phyloP scores from a whole-genome alignment of 2,329 filamentous ascomycete genomes.

The Cytospora piceicola region DNA sequence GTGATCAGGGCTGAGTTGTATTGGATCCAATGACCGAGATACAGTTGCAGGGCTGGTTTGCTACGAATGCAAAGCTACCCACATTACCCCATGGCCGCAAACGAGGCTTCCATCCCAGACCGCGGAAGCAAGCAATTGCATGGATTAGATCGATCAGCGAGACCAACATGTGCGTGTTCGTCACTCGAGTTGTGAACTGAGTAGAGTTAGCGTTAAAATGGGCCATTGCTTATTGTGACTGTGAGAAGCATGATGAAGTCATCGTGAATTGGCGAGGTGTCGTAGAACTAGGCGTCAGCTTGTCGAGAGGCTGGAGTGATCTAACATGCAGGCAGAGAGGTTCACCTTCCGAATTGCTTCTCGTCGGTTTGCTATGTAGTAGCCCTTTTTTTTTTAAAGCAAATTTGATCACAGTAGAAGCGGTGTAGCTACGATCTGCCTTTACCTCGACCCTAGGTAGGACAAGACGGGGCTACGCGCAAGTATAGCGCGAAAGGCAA shows the following conservation, averaged over 20 bases:
- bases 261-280: slow-evolving; percentile 6
- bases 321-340: neutral
- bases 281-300: neutral
- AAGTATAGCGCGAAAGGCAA: slow-evolving; percentile 6
- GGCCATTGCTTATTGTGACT: neutral
- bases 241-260: slow-evolving; percentile 5
- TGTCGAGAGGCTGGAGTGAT: neutral
- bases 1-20: slow-evolving; percentile 11
- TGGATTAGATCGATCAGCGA: neutral
- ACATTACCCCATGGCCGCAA: neutral
- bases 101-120: neutral
- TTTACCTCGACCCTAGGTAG: slow-evolving; percentile 8
- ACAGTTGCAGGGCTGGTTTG: neutral
- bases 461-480: slow-evolving; percentile 12
- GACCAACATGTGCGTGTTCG: neutral
- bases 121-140: neutral
- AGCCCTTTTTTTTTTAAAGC: neutral
- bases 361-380: slow-evolving; percentile 3
- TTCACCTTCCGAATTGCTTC: slow-evolving; percentile 1
- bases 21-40: neutral
- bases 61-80: slow-evolving; percentile 4
- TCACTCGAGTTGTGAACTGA: neutral
- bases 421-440: slow-evolving; percentile 11
- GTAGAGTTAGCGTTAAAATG: neutral
- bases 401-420: neutral